Conservation (phyloP, 805 yeast genomes). For the Candida nemodendra region DNA sequence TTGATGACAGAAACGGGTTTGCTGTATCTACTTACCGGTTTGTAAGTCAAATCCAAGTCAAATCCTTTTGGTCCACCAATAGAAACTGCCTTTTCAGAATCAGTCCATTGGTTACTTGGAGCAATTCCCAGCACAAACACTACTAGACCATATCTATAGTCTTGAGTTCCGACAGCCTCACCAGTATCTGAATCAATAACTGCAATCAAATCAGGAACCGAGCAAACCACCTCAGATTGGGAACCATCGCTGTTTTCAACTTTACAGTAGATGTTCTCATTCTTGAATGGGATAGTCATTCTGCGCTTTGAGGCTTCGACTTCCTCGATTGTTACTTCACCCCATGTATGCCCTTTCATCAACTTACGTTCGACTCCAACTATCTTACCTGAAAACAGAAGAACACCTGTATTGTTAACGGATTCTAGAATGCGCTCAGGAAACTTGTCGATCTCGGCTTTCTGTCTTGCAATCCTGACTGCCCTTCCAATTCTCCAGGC, state of each 20-base stretch:
- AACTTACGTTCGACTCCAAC: conserved; percentile 41
- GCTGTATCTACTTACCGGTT: conserved; percentile 37
- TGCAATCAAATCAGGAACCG: conserved; percentile 47
- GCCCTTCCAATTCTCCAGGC: conserved; percentile 52
- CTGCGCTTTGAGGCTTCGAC: conserved; percentile 13
- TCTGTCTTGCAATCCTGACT: conserved; percentile 37
- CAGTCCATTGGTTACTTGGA: conserved; percentile 38
- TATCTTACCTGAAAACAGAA: conserved; percentile 42
- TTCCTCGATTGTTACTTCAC: conserved; percentile 37
- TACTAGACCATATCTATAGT: conserved; percentile 43
- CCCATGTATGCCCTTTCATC: conserved; percentile 43
- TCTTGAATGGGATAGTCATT: conserved; percentile 46
- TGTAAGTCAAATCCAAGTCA: conserved; percentile 34
- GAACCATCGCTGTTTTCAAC: conserved; percentile 18
- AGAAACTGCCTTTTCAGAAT: conserved; percentile 35
- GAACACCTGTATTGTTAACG: conserved; percentile 34
- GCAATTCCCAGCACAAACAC: conserved; percentile 44
- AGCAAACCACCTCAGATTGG: conserved; percentile 33
- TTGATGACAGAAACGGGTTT: conserved; percentile 40
- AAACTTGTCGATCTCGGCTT: conserved; percentile 35
- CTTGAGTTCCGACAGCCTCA: conserved; percentile 49
- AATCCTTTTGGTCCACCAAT: conserved; percentile 44
- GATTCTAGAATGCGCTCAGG: conserved; percentile 38
- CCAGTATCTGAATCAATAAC: conserved; percentile 43
- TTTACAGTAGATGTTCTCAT: conserved; percentile 42